These are phyloP conservation scores for Moniliophthora roreri DNA, from an alignment of 1,284 basidiomycete genomes.

Conservation along the genomic window DNA sequence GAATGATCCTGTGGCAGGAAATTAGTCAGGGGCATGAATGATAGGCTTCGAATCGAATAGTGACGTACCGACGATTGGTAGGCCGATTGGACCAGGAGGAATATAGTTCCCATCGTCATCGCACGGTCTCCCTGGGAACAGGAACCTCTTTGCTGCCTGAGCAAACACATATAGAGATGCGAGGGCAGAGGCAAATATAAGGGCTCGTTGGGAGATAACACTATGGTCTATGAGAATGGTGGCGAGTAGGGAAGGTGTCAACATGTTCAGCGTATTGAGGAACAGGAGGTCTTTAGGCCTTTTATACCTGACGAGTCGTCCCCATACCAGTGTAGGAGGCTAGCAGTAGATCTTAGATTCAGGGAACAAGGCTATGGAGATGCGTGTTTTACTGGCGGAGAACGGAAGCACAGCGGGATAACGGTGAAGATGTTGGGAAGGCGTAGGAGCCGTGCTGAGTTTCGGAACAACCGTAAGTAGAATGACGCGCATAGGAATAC, in stretches of 20 bases:
- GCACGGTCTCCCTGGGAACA: background rate
- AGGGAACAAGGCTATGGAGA: no score
- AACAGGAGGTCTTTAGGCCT: no score
- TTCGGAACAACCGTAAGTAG: no score
- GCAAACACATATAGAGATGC: constrained; percentile 2
- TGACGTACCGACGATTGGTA: background rate
- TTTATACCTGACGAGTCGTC: no score
- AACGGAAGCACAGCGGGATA: no score
- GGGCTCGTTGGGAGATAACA: background rate
- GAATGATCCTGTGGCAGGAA: constrained; percentile 23
- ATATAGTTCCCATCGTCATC: background rate
- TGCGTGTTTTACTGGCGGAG: no score
- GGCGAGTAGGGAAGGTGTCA: background rate
- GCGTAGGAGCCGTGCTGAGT: no score
- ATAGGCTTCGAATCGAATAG: background rate
- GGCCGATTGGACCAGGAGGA: background rate
- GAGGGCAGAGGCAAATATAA: constrained; percentile 5
- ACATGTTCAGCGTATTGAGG: no score
- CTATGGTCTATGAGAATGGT: background rate
- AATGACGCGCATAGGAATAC: no score
- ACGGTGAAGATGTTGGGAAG: no score
- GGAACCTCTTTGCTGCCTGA: background rate
- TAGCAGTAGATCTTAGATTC: no score
- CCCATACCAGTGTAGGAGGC: no score
- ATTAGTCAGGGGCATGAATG: background rate